phyloP scores from a whole-genome alignment of 164 flowering plant species.

The Kalanchoe fedtschenkoi region DNA sequence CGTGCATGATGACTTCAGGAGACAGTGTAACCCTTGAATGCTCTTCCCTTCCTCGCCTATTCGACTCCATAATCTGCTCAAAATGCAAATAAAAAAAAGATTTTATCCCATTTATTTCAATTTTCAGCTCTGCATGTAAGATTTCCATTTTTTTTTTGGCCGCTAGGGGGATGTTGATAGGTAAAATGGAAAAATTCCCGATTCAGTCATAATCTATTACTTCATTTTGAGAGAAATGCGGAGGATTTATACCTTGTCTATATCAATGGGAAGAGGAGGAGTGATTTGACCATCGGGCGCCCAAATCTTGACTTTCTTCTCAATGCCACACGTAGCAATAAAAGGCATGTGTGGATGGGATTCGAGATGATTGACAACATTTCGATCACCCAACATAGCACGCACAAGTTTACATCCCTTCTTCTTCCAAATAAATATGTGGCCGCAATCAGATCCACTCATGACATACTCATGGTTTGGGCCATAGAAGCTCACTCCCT shows the following conservation, averaged over 20 bases:
- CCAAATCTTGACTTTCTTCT: conserved; percentile 53
- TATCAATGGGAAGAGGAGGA: conserved; percentile 37
- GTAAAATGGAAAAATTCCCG: no score
- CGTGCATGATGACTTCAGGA: conserved; percentile 64
- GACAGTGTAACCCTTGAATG: conserved; percentile 34
- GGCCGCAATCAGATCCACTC: conserved; percentile 84
- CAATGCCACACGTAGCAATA: conserved; percentile 60
- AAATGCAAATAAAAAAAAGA: neutral
- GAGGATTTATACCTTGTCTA: conserved; percentile 28
- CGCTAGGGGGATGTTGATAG: no score
- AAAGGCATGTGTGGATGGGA: conserved; percentile 52
- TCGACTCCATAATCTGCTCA: conserved; percentile 49
- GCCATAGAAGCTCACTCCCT: conserved; percentile 71
- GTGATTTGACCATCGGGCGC: conserved; percentile 27
- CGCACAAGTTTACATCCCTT: conserved; percentile 46
- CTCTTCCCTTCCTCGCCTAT: conserved; percentile 46
- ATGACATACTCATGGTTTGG: conserved; percentile 54
- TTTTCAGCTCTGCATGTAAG: no score
- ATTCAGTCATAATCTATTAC: neutral
- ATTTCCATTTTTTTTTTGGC: no score
- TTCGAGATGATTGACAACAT: conserved; percentile 55
- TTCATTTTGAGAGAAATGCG: neutral
- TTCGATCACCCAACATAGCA: conserved; percentile 40
- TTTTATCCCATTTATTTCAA: no score
- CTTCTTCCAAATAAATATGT: conserved; percentile 65